Evolutionary conservation across 352 stramenopile genomes (phyloP).

Genomic region (Globisporangium lucens): DNA sequence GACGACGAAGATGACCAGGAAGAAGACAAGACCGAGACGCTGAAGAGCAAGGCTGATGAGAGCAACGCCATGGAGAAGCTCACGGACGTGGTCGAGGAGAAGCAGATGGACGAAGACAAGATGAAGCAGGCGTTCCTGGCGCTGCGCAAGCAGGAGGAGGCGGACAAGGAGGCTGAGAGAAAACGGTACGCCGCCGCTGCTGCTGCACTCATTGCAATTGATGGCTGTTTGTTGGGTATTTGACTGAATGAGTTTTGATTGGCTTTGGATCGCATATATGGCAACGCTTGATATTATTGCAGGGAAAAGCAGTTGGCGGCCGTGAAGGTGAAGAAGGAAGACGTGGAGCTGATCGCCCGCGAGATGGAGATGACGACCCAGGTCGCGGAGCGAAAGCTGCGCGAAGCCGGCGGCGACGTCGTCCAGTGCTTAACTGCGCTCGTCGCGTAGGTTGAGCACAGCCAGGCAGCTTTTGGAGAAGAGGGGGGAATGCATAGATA

Average conservation of each 20-base stretch:
- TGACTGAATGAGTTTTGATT: neutral
- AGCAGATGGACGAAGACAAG: constrained; percentile 88
- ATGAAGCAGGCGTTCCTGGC: constrained; percentile 81
- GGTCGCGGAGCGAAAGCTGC: constrained; percentile 79
- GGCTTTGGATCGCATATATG: neutral
- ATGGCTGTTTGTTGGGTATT: neutral
- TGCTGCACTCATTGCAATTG: neutral
- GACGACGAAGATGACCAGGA: constrained; percentile 58
- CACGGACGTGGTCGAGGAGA: constrained; percentile 83
- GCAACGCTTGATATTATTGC: neutral
- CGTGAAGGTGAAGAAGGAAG: constrained; percentile 80
- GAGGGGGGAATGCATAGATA: neutral
- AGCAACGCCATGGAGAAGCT: constrained; percentile 82
- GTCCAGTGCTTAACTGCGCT: constrained; percentile 63
- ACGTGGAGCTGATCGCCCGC: constrained; percentile 69
- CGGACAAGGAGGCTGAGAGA: constrained; percentile 76
- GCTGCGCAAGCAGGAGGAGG: constrained; percentile 77
- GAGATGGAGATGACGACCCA: constrained; percentile 79
- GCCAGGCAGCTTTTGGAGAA: neutral
- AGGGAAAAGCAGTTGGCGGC: constrained; percentile 78
- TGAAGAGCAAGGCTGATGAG: constrained; percentile 82
- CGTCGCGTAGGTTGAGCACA: constrained; percentile 28
- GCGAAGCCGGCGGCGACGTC: constrained; percentile 72
- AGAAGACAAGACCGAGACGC: constrained; percentile 36
- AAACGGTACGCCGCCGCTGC: constrained; percentile 32